Evolutionary conservation across 495 filamentous ascomycete genomes (phyloP).

Genomic region (Xylaria venustula): DNA sequence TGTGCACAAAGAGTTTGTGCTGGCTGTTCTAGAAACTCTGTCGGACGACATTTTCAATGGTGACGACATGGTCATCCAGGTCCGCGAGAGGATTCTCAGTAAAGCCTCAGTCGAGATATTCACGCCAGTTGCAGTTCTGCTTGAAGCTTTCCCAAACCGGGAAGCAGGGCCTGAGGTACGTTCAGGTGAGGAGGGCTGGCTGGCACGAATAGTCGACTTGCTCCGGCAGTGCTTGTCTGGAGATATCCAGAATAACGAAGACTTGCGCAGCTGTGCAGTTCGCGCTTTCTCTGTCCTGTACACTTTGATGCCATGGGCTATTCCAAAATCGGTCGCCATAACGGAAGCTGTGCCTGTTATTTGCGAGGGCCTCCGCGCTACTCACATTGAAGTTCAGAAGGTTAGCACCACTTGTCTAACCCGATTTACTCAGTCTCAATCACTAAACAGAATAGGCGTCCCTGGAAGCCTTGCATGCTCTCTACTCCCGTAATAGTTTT

Average conservation of each 20-base stretch:
- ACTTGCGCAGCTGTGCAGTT: conserved; percentile 64
- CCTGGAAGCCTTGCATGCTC: conserved; percentile 76
- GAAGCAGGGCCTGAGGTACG: conserved; percentile 59
- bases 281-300: conserved; percentile 74
- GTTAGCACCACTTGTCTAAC: conserved; percentile 45
- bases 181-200: conserved; percentile 82
- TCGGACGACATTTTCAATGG: conserved; percentile 92
- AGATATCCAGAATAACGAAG: conserved; percentile 58
- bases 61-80: conserved; percentile 79
- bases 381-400: conserved; percentile 72
- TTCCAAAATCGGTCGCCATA: conserved; percentile 72
- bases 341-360: conserved; percentile 69
- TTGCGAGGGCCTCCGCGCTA: conserved; percentile 69
- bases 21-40: conserved; percentile 83
- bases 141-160: conserved; percentile 69
- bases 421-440: neutral
- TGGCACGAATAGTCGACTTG: conserved; percentile 71
- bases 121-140: conserved; percentile 71
- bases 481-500: conserved; percentile 74
- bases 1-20: conserved; percentile 75
- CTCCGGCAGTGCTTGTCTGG: conserved; percentile 70
- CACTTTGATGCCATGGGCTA: conserved; percentile 77
- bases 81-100: conserved; percentile 80
- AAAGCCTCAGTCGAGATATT: conserved; percentile 91
- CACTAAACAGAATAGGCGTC: conserved; percentile 56